Evolutionary conservation across 345 rosid species (phyloP), one percentile per base, ranked within the genome.

Genomic region (Cardamine resedifolia): DNA sequence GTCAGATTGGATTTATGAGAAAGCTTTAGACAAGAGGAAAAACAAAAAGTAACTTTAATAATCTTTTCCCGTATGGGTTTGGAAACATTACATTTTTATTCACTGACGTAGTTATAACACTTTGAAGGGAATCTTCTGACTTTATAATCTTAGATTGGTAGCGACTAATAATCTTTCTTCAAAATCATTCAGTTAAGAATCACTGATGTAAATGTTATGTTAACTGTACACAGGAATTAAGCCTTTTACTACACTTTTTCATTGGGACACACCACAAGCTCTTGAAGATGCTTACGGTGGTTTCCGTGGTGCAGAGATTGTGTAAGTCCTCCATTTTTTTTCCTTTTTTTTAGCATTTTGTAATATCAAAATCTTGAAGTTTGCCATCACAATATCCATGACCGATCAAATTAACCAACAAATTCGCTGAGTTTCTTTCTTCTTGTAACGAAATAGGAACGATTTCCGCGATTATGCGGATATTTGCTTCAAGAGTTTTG

Each of bases 251-350:
- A 81, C 85, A 1, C 10, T 81, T 0, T 77, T 79, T 43, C 87
- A 84, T 20, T 81, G 83, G 85, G 87, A 83, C 63, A 71, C 81
- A 73, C 87, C 87, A 6, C 87, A 79, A 68, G 72, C 49, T 5
- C 79, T 84, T 31, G 82, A 84, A 72, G 80, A 81, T 63, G 77
- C 83, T 31, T 84, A 84, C n/a, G 85, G 83, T 12, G 85, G 87
- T 27, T 79, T 84, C 47, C 77, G 78, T 38, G 80, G 79, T 10
- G 58, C 70, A 2, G 68, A 49, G 8, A 68, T 81, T 68, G 81
- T 81, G 84, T 79, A 79, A 81, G 78, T 64, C 16, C 57, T 49
- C 71, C 14, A 60, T 6, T 2, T 26, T 12, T 12, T 39, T 11
- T 11, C 7, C 0, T 1, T 0, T 36, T 36, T 10, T 39, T 39